These are phyloP conservation scores for Fusarium sp. DNA, from an alignment of 2,329 filamentous ascomycete species.

Conservation along the genomic window DNA sequence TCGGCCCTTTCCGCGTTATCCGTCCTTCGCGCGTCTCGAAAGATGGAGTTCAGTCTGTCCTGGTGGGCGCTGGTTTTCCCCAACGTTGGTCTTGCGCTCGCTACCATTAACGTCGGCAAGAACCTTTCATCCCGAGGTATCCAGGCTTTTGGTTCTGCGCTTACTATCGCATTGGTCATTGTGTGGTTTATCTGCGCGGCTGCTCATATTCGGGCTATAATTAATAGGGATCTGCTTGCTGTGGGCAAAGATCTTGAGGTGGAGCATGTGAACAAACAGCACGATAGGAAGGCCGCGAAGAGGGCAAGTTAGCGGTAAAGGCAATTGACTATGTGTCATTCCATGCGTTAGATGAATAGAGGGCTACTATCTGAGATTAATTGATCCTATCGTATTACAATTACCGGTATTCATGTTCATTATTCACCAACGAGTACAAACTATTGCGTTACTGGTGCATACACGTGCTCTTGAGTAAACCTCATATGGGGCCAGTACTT, in stretches of 20 bases:
- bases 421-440: too few species aligned
- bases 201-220: neutral
- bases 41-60: slow-evolving; percentile 15
- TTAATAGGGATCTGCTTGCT: slow-evolving; percentile 10
- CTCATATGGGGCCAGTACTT: too few species aligned
- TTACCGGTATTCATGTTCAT: too few species aligned
- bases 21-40: neutral
- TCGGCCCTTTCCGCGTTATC: slow-evolving; percentile 6
- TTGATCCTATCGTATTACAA: too few species aligned
- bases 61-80: slow-evolving; percentile 32
- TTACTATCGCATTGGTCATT: slow-evolving; percentile 8
- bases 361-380: too few species aligned
- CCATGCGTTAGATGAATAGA: too few species aligned
- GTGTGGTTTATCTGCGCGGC: slow-evolving; percentile 17
- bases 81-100: slow-evolving; percentile 22
- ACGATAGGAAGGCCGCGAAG: slow-evolving; percentile 12
- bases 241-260: slow-evolving; percentile 26
- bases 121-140: slow-evolving; percentile 1
- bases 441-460: too few species aligned
- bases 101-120: slow-evolving; percentile 20
- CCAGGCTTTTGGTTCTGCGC: neutral
- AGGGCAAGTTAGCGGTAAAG: neutral
- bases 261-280: slow-evolving; percentile 11
- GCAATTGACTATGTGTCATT: too few species aligned
- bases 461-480: too few species aligned